Evolutionary conservation across 2,329 filamentous ascomycete genomes (phyloP), one percentile per base, ranked within the genome.

Genomic region (Fusarium sp.): DNA sequence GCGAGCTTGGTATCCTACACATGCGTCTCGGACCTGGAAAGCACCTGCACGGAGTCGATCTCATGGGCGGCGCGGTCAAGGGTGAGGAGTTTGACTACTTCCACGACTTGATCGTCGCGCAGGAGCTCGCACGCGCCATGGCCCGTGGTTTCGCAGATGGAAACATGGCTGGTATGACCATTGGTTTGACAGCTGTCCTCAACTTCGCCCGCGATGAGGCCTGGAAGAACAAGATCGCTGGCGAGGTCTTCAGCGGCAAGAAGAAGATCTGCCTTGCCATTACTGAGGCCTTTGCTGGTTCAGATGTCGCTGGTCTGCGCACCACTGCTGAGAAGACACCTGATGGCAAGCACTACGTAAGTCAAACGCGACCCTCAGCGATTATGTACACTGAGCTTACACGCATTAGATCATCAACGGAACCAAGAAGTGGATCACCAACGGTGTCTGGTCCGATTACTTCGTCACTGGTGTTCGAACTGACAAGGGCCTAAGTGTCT

Each of bases 191-290:
- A 2, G 93, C 92, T 13, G 88, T 97, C 25, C 86, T 93, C 76
- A 91, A 95, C 82, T 97, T 90, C 85, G 88, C 92, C 78, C 88
- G 87, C 54, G 87, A 95, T 74, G 83, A 88, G 59, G 82, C 82
- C 43, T 86, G 93, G 73, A 90, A 90, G 81, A 86, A 90, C 72
- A 85, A 85, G 55, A 85, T 97, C 48, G 87, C 89, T 34, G 84
- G 89, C 37, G 92, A 96, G 74, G 90, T 93, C 47, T 86, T 97
- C 71, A 88, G 86, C 47, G 93, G 93, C 64, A 88, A 90, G 85
- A 96, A 96, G 88, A 94, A 94, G 85, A 93, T 96, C 77, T 95
- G 91, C 76, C 84, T 97, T 5, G 93, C 93, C 55, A 93, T 97
- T 76, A 96, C 93, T 2, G 93, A 97, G 80, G 93, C 93, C 0